Percentiles rank a stretch among this genome's conserved stretches.
phyloP scores from a whole-genome alignment of 2,329 filamentous ascomycete species.

The Teratosphaeriaceae sp. region DNA sequence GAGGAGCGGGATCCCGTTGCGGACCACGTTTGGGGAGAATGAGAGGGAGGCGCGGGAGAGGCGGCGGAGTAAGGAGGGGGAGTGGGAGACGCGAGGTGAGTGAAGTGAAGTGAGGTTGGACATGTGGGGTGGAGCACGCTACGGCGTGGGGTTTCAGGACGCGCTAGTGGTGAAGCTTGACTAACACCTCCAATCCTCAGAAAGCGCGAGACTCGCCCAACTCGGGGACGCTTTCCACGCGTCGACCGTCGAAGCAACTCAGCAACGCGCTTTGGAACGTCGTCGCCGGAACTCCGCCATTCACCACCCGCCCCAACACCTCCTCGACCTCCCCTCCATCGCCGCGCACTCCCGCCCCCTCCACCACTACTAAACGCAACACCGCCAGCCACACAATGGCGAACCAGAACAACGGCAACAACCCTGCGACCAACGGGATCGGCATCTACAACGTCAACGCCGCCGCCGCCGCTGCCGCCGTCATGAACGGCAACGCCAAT shows the following conservation, averaged over 20 bases:
- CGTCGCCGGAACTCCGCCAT: background rate
- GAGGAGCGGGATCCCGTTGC: background rate
- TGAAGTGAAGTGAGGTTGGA: constrained; percentile 5
- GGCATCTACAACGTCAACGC: background rate
- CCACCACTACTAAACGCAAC: background rate
- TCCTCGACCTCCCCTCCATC: background rate
- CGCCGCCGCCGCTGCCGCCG: constrained; percentile 5
- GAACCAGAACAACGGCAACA: background rate
- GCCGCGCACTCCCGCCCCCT: background rate
- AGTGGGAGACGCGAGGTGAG: constrained; percentile 3
- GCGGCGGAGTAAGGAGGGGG: constrained; percentile 4
- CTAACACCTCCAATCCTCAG: background rate
- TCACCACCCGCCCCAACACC: background rate
- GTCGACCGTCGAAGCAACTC: background rate
- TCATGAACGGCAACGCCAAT: constrained; percentile 20
- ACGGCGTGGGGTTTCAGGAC: constrained; percentile 3
- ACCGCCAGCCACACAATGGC: background rate
- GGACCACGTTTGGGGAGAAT: background rate
- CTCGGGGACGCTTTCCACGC: background rate
- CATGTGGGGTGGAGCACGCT: constrained; percentile 1
- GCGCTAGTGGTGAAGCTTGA: background rate
- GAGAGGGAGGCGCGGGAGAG: background rate
- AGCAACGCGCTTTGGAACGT: background rate
- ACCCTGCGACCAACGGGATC: background rate
- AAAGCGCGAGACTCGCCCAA: background rate